Base-by-base conservation (phyloP, 192 early-diverging fungal genomes). In the Backusella luteola region DNA sequence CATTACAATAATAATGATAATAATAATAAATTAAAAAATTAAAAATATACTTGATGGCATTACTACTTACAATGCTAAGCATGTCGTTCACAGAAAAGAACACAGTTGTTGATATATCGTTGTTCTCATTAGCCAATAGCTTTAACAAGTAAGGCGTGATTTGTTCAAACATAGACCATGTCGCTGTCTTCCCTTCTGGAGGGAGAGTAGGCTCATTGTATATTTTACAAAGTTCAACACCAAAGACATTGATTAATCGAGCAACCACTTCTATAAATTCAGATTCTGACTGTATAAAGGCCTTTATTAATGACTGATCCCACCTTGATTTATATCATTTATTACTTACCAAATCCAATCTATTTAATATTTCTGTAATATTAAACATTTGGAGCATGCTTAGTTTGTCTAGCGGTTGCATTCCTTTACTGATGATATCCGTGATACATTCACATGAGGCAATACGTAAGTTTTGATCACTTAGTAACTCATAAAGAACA, bases 391-490 rank as follows among this genome's bases (percentile, higher is more conserved):
- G 92, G 34, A 98, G 89, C 74, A 99, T 85, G 34, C 87, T 89
- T 38, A 99, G 86, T 83, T 98, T 99, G 69, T 99, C 97, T 63
- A 89, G 67, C 1, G 96, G 89, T 63, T 89, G 86, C 97, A 99
- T 99, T 32, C 97, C 97, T 79, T 99, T 99, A 56, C 86, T 88
- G 35, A 97, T 88, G 77, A 98, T 82, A 44, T 95, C 91, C 2
- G 87, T 86, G 78, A 99, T 83, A 80, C 96, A 97, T 69, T 90
- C 91, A 73, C 93, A 91, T 66, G 96, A 94, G 17, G 90, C 86
- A 66, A 88, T 89, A 42, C 93, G 89, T 74, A 98, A 79, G 32
- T 83, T 83, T 17, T 83, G 81, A 1, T 87, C 76, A 39, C 83
- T 76, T n/a, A 99, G 81, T 53, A 96, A 89, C 46, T 89, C 89